Evolutionary conservation across 225 moss, liverwort and hornwort species (phyloP), one percentile per base, ranked within the genome.

Genomic region (Takakia lepidozioides): DNA sequence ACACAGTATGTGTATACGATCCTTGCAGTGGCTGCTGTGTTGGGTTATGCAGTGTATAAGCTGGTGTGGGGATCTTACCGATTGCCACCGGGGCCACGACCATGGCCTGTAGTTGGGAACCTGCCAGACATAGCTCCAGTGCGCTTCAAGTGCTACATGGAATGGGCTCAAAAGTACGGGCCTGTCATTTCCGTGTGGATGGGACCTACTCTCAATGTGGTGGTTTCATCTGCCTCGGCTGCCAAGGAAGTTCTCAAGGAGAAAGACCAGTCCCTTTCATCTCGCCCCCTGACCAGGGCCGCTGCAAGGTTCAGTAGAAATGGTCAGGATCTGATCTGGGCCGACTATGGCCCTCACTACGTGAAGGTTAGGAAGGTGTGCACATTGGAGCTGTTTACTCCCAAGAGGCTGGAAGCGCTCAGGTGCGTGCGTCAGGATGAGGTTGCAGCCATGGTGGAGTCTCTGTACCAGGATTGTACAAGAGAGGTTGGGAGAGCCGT

Each of bases 311-410:
- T 91, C 54, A 98, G 98, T 27, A 63, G 81, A 22, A 68, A 98
- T 35, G 98, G 98, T 21, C 85, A 87, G 60, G 98, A 98, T 69
- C 87, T 98, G 39, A 98, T 98, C 57, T 98, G 98, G 98, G 91
- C 98, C 0, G 98, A 98, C 67, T 98, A 78, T 24, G 98, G 98
- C 8, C 73, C 98, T 1, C 98, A 98, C 54, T 98, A 98, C 43
- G 98, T 91, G 40, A 98, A 85, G 54, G 98, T 98, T 27, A 69
- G 98, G 46, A 98, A 98, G 53, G 85, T 98, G 1, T 98, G 98
- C 57, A 98, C 78, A 16, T 36, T 98, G 43, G 98, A 98, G 76
- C 75, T 98, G 6, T 98, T 98, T 62, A 76, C 87, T 8, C 59
- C 80, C 9, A 87, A 81, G 76, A 62, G 98, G 34, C 63, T 98